Evolutionary conservation across 176 grass and related monocot genomes (phyloP).

Genomic region (Oryza meyeriana): DNA sequence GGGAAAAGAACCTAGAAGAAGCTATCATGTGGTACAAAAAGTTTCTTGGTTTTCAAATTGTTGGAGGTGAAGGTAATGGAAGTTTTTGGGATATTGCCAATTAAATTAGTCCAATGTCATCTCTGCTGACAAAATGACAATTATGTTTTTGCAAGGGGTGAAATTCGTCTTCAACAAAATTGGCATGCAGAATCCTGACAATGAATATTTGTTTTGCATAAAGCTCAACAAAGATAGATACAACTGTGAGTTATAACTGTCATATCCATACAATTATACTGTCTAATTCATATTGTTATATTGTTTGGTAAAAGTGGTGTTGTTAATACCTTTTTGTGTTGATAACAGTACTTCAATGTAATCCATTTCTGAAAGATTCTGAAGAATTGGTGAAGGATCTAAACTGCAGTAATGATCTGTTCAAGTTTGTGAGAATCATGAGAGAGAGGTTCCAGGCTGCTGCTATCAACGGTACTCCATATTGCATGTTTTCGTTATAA

Average conservation of each 20-base stretch:
- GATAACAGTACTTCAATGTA: conserved; percentile 62
- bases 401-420: conserved; percentile 73
- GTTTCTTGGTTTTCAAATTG: conserved; percentile 70
- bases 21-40: conserved; percentile 77
- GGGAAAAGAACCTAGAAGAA: conserved; percentile 46
- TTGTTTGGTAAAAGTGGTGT: neutral
- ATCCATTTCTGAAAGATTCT: conserved; percentile 53
- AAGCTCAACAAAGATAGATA: conserved; percentile 64
- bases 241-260: conserved; percentile 52
- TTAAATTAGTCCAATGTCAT: neutral
- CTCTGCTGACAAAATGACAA: conserved; percentile 25
- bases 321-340: conserved; percentile 9
- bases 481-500: neutral
- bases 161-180: conserved; percentile 88
- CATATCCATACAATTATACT: conserved; percentile 6
- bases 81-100: neutral
- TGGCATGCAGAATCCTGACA: conserved; percentile 45
- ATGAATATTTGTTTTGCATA: conserved; percentile 76
- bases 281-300: neutral
- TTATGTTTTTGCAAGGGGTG: conserved; percentile 46
- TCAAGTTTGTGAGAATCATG: conserved; percentile 80
- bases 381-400: conserved; percentile 68
- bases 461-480: conserved; percentile 48
- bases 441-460: conserved; percentile 65
- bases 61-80: conserved; percentile 75